These are phyloP conservation scores for Sporobolomyces pararoseus DNA, from an alignment of 768 basidiomycete genomes.

Conservation along the genomic window DNA sequence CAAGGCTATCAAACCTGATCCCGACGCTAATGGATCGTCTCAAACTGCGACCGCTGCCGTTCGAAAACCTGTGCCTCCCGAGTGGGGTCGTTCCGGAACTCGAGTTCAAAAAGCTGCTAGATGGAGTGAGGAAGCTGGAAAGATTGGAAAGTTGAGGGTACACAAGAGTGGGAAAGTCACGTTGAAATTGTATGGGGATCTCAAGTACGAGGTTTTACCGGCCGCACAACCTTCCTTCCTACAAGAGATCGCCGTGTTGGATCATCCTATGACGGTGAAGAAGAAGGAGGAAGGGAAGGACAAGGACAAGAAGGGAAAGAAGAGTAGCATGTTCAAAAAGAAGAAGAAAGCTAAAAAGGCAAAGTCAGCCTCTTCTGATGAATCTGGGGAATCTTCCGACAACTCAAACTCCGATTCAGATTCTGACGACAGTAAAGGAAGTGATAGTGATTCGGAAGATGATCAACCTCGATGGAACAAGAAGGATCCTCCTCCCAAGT, in stretches of 20 bases:
- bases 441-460: conserved; percentile 1
- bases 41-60: background rate
- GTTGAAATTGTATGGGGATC: conserved; percentile 36
- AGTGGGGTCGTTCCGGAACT: conserved; percentile 35
- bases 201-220: conserved; percentile 44
- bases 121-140: conserved; percentile 34
- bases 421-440: background rate
- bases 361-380: background rate
- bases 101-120: conserved; percentile 34
- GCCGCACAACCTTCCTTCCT: conserved; percentile 45
- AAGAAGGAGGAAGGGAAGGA: background rate
- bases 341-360: too few species aligned
- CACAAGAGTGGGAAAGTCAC: conserved; percentile 42
- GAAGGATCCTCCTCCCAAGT: conserved; percentile 19
- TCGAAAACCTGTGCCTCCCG: conserved; percentile 16
- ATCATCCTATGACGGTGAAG: conserved; percentile 25
- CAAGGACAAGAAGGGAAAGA: conserved; percentile 5
- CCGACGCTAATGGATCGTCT: conserved; percentile 13
- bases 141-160: conserved; percentile 44
- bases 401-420: background rate
- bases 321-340: too few species aligned
- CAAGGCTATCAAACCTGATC: conserved; percentile 37
- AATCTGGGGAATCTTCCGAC: background rate
- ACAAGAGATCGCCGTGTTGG: conserved; percentile 45
- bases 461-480: conserved; percentile 1